Conservation (phyloP, 768 basidiomycete species). For the Sistotremastrum niveocremeum region DNA sequence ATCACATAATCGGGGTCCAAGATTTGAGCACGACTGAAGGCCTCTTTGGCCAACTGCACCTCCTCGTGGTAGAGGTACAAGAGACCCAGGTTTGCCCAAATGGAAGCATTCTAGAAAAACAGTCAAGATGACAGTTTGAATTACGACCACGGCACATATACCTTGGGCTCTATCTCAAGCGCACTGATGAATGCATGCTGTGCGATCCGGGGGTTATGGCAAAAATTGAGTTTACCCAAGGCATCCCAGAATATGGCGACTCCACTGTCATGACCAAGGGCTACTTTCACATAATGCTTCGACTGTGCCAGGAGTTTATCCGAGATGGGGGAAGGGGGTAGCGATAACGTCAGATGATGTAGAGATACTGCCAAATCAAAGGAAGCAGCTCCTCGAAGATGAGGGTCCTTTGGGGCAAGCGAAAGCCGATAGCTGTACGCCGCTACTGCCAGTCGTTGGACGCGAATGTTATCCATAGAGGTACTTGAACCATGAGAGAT, state of each 20-base stretch:
- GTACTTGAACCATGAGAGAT: slow-evolving; percentile 11
- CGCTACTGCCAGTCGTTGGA: slow-evolving; percentile 38
- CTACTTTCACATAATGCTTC: slow-evolving; percentile 46
- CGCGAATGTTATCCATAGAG: slow-evolving; percentile 16
- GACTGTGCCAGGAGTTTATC: slow-evolving; percentile 28
- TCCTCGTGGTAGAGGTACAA: slow-evolving; percentile 75
- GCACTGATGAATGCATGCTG: slow-evolving; percentile 91
- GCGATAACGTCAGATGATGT: slow-evolving; percentile 29
- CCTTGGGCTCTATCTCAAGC: slow-evolving; percentile 76
- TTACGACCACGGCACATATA: slow-evolving; percentile 15
- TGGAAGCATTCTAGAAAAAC: slow-evolving; percentile 40
- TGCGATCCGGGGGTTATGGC: slow-evolving; percentile 51
- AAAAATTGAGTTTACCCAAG: slow-evolving; percentile 61
- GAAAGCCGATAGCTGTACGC: slow-evolving; percentile 50
- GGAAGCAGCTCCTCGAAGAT: slow-evolving; percentile 43
- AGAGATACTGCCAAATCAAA: slow-evolving; percentile 63
- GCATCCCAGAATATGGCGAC: slow-evolving; percentile 74
- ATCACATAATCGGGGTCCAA: slow-evolving; percentile 81
- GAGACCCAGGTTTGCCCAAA: slow-evolving; percentile 84
- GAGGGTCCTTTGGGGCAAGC: slow-evolving; percentile 38
- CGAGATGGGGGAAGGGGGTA: slow-evolving; percentile 17
- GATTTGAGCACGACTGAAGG: slow-evolving; percentile 77
- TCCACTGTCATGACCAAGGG: slow-evolving; percentile 56
- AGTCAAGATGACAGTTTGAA: slow-evolving; percentile 3
- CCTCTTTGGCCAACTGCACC: slow-evolving; percentile 69